Percentiles rank a stretch among this genome's conserved stretches.
Evolutionary conservation across 2,329 filamentous ascomycete genomes (phyloP).

Genomic region (Diaporthe australafricana): DNA sequence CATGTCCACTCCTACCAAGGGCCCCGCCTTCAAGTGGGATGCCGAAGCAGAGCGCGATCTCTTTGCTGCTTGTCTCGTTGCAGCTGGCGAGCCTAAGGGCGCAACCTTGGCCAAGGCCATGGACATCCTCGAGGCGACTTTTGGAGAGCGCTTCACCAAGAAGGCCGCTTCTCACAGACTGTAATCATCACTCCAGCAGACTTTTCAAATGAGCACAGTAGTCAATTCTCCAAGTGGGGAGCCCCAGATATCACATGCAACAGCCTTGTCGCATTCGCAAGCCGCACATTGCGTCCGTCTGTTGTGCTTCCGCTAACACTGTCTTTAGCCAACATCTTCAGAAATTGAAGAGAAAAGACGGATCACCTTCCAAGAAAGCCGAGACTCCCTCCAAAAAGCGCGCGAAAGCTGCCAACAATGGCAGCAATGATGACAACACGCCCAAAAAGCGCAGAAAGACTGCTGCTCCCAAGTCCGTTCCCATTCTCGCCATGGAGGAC

Average conservation of each 20-base stretch:
- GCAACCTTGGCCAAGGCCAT: conserved; percentile 42
- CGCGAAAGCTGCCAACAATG: neutral
- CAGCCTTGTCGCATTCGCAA: neutral
- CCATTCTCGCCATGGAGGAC: neutral
- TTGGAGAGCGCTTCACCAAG: conserved; percentile 21
- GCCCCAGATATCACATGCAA: neutral
- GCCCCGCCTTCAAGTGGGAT: conserved; percentile 44
- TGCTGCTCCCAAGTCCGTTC: neutral
- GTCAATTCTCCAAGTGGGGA: conserved; percentile 10
- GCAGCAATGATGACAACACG: neutral
- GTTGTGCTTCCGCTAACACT: conserved; percentile 12
- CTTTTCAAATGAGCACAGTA: neutral
- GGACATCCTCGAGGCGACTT: conserved; percentile 39
- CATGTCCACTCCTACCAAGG: conserved; percentile 32
- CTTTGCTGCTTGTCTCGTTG: conserved; percentile 42
- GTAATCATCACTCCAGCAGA: conserved; percentile 5
- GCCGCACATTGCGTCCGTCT: neutral
- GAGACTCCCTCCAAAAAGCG: conserved; percentile 38
- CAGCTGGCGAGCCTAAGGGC: conserved; percentile 40
- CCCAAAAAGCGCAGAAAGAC: conserved; percentile 17
- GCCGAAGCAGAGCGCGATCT: conserved; percentile 45
- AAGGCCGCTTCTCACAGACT: conserved; percentile 34
- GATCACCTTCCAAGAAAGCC: conserved; percentile 34
- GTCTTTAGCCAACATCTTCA: conserved; percentile 49
- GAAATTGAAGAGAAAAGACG: conserved; percentile 48